Percentiles rank a stretch among this genome's conserved stretches.
Conservation (phyloP, 1,139 yeast genomes). For the Zygosaccharomyces pseudobailii region DNA sequence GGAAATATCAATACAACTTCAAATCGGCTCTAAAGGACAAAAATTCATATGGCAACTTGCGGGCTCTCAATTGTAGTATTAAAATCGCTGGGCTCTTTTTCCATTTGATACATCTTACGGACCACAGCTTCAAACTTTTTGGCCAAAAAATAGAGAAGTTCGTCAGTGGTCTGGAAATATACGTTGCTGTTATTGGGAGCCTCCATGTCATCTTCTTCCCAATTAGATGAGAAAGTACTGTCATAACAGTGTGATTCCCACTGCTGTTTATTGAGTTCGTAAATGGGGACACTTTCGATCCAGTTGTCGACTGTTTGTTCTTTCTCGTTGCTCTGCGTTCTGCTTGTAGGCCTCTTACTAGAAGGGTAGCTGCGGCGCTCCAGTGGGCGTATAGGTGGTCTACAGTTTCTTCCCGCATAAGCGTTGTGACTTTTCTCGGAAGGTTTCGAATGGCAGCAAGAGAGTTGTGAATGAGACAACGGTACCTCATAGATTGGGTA, state of each 20-base stretch:
- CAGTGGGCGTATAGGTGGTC: neutral
- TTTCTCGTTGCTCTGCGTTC: slow-evolving; percentile 43
- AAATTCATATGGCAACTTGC: neutral
- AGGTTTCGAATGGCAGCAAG: neutral
- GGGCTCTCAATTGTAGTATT: neutral
- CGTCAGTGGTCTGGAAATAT: slow-evolving; percentile 6
- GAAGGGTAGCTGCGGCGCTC: neutral
- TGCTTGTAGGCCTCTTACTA: neutral
- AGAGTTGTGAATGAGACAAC: neutral
- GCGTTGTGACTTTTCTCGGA: slow-evolving; percentile 25
- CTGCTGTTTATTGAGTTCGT: slow-evolving; percentile 1
- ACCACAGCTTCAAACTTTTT: slow-evolving; percentile 8
- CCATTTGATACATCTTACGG: slow-evolving; percentile 4
- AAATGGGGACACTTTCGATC: slow-evolving; percentile 50
- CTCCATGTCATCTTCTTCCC: slow-evolving; percentile 11
- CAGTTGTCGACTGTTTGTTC: slow-evolving; percentile 52
- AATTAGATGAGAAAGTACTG: slow-evolving; percentile 5
- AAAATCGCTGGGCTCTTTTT: neutral
- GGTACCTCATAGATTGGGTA: slow-evolving; percentile 1
- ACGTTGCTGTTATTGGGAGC: neutral
- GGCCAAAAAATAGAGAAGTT: slow-evolving; percentile 7
- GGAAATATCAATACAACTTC: too few species aligned
- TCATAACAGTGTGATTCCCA: slow-evolving; percentile 7
- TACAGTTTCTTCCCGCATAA: neutral
- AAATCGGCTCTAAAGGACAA: too few species aligned